These are phyloP conservation scores for Xanthoconium separans DNA, from an alignment of 1,284 basidiomycete genomes.

Conservation along the genomic window DNA sequence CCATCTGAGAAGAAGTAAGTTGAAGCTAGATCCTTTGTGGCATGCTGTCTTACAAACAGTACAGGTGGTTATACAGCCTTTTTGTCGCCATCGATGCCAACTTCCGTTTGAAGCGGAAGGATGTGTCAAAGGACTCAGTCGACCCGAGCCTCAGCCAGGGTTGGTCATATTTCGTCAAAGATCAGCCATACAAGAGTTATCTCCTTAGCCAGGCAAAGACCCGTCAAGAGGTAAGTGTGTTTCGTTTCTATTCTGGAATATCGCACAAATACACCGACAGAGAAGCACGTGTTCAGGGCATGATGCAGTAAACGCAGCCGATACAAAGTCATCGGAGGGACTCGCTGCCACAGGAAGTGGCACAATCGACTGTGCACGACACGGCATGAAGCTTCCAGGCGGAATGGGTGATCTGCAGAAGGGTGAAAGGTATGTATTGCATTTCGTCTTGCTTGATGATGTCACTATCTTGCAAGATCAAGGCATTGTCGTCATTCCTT, in stretches of 20 bases:
- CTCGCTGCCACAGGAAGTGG: neutral
- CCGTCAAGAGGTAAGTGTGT: neutral
- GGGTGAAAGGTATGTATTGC: neutral
- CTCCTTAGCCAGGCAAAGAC: neutral
- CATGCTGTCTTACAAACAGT: no score
- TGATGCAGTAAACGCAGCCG: neutral
- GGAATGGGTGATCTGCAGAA: neutral
- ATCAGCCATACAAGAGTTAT: neutral
- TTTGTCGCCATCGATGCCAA: constrained; percentile 4
- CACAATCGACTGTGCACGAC: neutral
- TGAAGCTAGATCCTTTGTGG: rapidly evolving
- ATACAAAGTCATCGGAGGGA: neutral
- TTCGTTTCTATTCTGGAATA: no score
- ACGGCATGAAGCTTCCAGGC: neutral
- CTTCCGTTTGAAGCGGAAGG: constrained; percentile 29
- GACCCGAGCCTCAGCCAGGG: constrained; percentile 29
- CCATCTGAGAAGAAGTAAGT: neutral
- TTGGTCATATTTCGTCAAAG: constrained; percentile 24
- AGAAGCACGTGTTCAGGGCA: neutral
- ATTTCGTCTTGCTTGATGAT: no score
- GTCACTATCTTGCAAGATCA: no score
- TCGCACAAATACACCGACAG: no score
- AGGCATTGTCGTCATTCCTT: no score
- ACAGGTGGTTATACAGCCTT: neutral
- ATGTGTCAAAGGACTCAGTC: constrained; percentile 12